Percentiles rank a stretch among this genome's conserved stretches.
Evolutionary conservation across 352 stramenopile species (phyloP).

Genomic region (Phytophthora chlamydospora): DNA sequence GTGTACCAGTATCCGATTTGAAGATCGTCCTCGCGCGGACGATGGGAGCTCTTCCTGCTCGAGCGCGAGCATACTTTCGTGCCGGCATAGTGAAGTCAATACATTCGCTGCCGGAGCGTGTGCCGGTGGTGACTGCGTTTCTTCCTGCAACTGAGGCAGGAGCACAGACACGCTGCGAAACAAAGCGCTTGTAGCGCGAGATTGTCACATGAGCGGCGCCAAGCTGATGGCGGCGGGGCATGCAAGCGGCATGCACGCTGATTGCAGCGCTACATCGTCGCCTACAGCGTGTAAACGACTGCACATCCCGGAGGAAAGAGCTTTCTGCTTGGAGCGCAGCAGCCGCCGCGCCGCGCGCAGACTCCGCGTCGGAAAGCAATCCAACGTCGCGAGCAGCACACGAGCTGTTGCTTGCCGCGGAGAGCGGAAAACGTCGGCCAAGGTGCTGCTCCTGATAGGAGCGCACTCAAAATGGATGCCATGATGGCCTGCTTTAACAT

Average conservation of each 20-base stretch:
- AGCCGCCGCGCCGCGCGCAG: slow-evolving; percentile 8
- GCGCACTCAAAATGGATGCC: background rate
- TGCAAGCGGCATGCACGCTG: background rate
- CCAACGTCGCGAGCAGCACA: background rate
- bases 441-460: slow-evolving; percentile 2
- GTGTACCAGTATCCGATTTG: slow-evolving; percentile 2
- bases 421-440: background rate
- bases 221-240: slow-evolving; percentile 11
- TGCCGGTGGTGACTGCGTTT: slow-evolving; percentile 26
- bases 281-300: slow-evolving; percentile 13
- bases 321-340: slow-evolving; percentile 31
- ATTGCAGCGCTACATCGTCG: background rate
- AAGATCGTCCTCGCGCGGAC: background rate
- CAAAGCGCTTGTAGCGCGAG: slow-evolving; percentile 10
- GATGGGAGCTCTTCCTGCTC: slow-evolving; percentile 11
- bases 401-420: background rate
- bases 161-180: slow-evolving; percentile 13
- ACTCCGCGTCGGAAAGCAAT: slow-evolving; percentile 16
- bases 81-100: slow-evolving; percentile 2
- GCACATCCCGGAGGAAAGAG: slow-evolving; percentile 27
- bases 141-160: slow-evolving; percentile 4
- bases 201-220: slow-evolving; percentile 15
- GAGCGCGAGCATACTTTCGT: background rate
- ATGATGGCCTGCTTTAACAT: slow-evolving; percentile 8
- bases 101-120: background rate